Conservation (phyloP, 108 stramenopile species). For the Aurantiochytrium sp. region DNA sequence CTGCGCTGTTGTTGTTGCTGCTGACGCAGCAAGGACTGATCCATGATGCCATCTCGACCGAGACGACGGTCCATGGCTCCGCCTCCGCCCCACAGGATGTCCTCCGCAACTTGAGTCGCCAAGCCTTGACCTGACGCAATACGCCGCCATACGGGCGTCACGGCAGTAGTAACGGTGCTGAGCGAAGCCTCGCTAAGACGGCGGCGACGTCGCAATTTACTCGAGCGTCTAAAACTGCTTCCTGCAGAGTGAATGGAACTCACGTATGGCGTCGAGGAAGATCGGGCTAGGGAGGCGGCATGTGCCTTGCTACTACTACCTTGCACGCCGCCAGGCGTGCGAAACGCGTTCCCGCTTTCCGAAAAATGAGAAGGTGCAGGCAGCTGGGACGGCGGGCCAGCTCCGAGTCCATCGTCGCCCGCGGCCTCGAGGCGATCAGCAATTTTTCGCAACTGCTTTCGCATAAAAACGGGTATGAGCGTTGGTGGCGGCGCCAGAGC, state of each 20-base stretch:
- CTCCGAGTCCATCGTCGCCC: background rate
- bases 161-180: conserved; percentile 4
- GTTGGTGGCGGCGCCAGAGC: background rate
- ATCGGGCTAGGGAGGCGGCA: too few species aligned
- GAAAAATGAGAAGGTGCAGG: background rate
- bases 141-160: background rate
- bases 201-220: background rate
- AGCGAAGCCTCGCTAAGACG: background rate
- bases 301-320: background rate
- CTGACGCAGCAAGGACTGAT: background rate
- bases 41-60: background rate
- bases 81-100: background rate
- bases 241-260: background rate
- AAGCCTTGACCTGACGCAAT: background rate
- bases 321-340: background rate
- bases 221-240: background rate
- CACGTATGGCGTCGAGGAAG: background rate
- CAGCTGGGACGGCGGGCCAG: background rate
- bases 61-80: background rate
- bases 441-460: background rate
- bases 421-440: background rate
- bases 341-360: background rate
- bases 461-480: background rate
- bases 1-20: background rate
- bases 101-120: background rate